Evolutionary conservation across 192 early-diverging fungal genomes (phyloP), one percentile per base, ranked within the genome.

Genomic region (Lunasporangiospora selenospora): DNA sequence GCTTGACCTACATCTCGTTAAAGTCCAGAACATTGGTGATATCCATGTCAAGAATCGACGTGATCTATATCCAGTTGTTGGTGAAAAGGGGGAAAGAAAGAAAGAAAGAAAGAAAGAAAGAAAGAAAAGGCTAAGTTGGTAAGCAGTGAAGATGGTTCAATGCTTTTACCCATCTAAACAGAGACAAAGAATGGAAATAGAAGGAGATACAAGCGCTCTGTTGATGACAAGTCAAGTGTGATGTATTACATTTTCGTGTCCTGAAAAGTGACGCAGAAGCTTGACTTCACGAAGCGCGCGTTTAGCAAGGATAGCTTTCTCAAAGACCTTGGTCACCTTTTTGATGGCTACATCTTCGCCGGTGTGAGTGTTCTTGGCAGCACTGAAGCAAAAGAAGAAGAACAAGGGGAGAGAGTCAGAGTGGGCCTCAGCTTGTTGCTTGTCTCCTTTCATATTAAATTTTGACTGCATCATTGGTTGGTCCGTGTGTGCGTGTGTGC

Each of bases 231-330:
- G n/a, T n/a, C n/a, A n/a, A n/a, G n/a, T n/a, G n/a, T n/a, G n/a
- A n/a, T n/a, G n/a, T n/a, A n/a, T n/a, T 58, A 88, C 81, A 79
- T 98, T 98, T 57, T 98, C 95, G 65, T 98, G 93, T 54, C 96
- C 96, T 75, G 92, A 95, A 53, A 98, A 93, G 76, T 98, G 96
- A 38, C 89, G 82, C 65, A 98, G 81, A 8, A 98, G 87, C 78
- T 98, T 98, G 71, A 98, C 87, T 81, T 98, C 96, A 45, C 96
- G 87, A 58, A 98, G 67, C 27, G 93, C 95, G 50, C 96, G 85
- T 81, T 97, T 96, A 34, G 95, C 91, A 11, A 97, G 84, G 58
- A 97, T 94, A 38, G 89, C 84, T 79, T 95, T 91, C 42, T 95
- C 93, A 80, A 93, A 94, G 40, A 94, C 87, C 53, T 80, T 83